phyloP scores from a whole-genome alignment of 805 yeast genomes.

The Danielozyma ontarioensis region DNA sequence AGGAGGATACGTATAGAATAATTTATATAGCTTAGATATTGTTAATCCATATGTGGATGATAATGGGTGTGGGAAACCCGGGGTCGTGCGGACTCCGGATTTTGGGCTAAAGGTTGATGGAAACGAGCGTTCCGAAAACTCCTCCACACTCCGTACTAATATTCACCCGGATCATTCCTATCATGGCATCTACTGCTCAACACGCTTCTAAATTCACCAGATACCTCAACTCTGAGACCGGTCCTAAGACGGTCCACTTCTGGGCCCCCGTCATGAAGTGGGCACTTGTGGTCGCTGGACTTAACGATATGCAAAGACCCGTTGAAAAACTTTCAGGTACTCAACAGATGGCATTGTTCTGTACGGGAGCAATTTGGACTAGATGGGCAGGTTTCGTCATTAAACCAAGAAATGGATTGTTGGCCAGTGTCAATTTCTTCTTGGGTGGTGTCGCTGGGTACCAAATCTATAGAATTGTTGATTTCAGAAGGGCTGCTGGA shows the following conservation, averaged over 20 bases:
- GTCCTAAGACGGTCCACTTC: constrained; percentile 95
- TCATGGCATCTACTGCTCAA: constrained; percentile 24
- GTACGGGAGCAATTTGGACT: constrained; percentile 96
- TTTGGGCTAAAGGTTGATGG: too few species aligned
- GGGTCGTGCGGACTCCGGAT: too few species aligned
- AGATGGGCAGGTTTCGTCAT: constrained; percentile 93
- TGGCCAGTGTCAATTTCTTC: constrained; percentile 94
- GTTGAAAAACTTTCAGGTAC: constrained; percentile 89
- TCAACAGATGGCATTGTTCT: constrained; percentile 78
- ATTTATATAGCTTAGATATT: background rate
- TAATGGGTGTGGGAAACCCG: background rate
- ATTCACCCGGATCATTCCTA: too few species aligned
- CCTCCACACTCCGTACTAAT: background rate
- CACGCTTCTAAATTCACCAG: constrained; percentile 56
- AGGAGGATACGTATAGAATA: constrained; percentile 25
- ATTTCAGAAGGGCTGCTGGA: constrained; percentile 62
- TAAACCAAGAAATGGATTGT: constrained; percentile 75
- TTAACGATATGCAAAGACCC: constrained; percentile 82
- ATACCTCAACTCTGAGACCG: constrained; percentile 81
- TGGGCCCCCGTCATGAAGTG: constrained; percentile 77
- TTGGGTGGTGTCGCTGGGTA: constrained; percentile 84
- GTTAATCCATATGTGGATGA: background rate
- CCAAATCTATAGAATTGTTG: constrained; percentile 69
- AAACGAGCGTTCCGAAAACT: background rate
- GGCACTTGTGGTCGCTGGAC: constrained; percentile 89